Evolutionary conservation across 768 basidiomycete genomes (phyloP).

Genomic region (Antrodiella citrinella): DNA sequence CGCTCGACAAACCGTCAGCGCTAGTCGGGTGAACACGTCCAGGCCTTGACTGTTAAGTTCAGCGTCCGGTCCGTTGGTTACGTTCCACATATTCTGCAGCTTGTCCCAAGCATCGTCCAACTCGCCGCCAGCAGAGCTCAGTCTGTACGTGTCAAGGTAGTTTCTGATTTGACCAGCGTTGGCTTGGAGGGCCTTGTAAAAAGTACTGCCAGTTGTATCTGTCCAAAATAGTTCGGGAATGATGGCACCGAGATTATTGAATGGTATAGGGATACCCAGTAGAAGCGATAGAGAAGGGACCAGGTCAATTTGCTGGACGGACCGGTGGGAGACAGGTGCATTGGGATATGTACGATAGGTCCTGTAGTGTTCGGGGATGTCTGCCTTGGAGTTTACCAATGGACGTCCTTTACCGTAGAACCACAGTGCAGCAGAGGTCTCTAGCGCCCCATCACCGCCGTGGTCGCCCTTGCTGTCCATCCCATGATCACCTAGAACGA

Average conservation of each 20-base stretch:
- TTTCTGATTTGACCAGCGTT: slow-evolving; percentile 69
- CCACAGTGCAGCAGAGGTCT: slow-evolving; percentile 86
- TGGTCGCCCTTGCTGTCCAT: slow-evolving; percentile 96
- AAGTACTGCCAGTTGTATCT: slow-evolving; percentile 27
- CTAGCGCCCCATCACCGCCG: slow-evolving; percentile 81
- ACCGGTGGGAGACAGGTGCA: slow-evolving; percentile 44
- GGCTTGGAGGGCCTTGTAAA: slow-evolving; percentile 54
- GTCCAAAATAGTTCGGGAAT: slow-evolving; percentile 89
- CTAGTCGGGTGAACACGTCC: slow-evolving; percentile 48
- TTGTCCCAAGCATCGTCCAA: slow-evolving; percentile 56
- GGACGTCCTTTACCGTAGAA: slow-evolving; percentile 75
- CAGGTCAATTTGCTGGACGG: slow-evolving; percentile 89
- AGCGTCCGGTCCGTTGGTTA: slow-evolving; percentile 6
- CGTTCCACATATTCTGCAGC: slow-evolving; percentile 40
- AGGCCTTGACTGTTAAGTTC: slow-evolving; percentile 13
- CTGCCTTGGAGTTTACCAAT: slow-evolving; percentile 28
- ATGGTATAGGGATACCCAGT: slow-evolving; percentile 90
- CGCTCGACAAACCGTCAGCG: slow-evolving; percentile 64
- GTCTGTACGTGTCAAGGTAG: slow-evolving; percentile 74
- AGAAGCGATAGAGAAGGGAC: slow-evolving; percentile 83
- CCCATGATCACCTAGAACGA: slow-evolving; percentile 93
- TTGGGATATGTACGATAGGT: slow-evolving; percentile 53
- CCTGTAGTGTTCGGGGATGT: slow-evolving; percentile 43
- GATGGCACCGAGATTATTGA: slow-evolving; percentile 86
- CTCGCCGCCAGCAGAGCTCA: slow-evolving; percentile 62